A percentile compares a stretch with the other conserved stretches of the same genome.
phyloP scores from a whole-genome alignment of 2,329 filamentous ascomycete species.

The Rhinocladiella mackenziei region DNA sequence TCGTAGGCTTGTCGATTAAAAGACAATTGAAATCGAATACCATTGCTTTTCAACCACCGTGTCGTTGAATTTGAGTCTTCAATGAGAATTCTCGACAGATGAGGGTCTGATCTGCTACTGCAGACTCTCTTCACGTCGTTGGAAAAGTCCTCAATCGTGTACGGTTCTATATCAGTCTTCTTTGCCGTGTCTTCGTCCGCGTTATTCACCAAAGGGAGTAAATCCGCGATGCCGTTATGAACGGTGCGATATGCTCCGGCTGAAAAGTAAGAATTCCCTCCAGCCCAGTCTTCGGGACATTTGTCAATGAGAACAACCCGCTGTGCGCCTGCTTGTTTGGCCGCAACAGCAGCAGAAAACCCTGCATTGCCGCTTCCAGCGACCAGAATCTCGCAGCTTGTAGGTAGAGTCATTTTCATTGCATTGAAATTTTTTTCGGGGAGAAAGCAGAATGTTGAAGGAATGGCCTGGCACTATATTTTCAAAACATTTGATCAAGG shows the following conservation, averaged over 20 bases:
- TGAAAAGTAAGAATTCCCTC: constrained; percentile 63
- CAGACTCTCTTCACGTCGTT: constrained; percentile 57
- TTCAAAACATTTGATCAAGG: too few species aligned
- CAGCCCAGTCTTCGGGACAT: constrained; percentile 55
- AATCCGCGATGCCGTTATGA: constrained; percentile 53
- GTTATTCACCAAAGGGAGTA: constrained; percentile 61
- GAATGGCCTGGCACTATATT: too few species aligned
- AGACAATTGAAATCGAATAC: constrained; percentile 56
- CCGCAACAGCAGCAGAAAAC: constrained; percentile 57
- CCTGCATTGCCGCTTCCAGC: constrained; percentile 63
- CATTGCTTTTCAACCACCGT: constrained; percentile 54
- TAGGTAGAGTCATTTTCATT: constrained; percentile 4
- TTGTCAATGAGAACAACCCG: constrained; percentile 58
- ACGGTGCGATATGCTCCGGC: constrained; percentile 60
- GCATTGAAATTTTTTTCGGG: too few species aligned
- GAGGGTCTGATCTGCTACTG: constrained; percentile 49
- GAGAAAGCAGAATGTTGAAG: too few species aligned
- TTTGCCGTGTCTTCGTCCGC: constrained; percentile 40
- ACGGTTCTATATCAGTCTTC: constrained; percentile 57
- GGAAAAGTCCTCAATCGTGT: constrained; percentile 53
- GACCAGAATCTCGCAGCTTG: constrained; percentile 43
- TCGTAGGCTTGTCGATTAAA: constrained; percentile 65
- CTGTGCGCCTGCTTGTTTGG: constrained; percentile 45
- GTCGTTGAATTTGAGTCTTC: constrained; percentile 49
- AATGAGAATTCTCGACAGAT: constrained; percentile 49